These are phyloP conservation scores for Trichoderma atroviride DNA, from an alignment of 2,329 filamentous ascomycete species.

Conservation along the genomic window DNA sequence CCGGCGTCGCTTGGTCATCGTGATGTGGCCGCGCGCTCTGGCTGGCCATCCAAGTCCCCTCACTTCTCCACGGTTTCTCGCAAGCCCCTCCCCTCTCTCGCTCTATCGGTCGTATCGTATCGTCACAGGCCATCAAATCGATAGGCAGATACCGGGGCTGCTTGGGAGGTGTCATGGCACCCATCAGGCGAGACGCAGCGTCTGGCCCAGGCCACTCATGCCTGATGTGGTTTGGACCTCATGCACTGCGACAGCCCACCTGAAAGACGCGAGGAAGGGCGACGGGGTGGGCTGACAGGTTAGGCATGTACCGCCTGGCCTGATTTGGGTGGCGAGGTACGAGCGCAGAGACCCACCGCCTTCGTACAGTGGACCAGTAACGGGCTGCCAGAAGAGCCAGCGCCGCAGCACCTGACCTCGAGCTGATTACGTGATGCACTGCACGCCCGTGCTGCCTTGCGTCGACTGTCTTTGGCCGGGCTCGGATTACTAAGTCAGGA, in stretches of 20 bases:
- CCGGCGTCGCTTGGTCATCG: neutral
- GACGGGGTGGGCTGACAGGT: constrained; percentile 4
- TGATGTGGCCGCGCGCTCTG: constrained; percentile 10
- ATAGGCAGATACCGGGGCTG: constrained; percentile 28
- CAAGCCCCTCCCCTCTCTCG: constrained; percentile 1
- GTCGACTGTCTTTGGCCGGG: neutral
- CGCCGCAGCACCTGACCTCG: constrained; percentile 22
- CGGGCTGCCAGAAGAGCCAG: constrained; percentile 14
- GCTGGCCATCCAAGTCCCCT: constrained; percentile 5
- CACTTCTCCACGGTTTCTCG: constrained; percentile 14
- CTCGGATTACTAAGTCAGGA: neutral
- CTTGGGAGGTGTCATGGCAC: constrained; percentile 23
- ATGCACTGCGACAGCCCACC: constrained; percentile 19
- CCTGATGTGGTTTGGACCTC: constrained; percentile 28
- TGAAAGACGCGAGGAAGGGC: neutral
- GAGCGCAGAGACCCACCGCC: neutral
- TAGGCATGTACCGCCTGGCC: constrained; percentile 10
- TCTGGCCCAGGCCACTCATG: constrained; percentile 19
- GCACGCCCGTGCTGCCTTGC: neutral
- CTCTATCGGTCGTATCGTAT: constrained; percentile 27
- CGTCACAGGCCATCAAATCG: constrained; percentile 30
- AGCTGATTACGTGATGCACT: constrained; percentile 22
- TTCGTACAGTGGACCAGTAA: constrained; percentile 22
- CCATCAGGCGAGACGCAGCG: constrained; percentile 28
- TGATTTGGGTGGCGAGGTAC: constrained; percentile 24